These are phyloP conservation scores for Prosopis cineraria DNA, from an alignment of 306 rosid species.

Conservation along the genomic window DNA sequence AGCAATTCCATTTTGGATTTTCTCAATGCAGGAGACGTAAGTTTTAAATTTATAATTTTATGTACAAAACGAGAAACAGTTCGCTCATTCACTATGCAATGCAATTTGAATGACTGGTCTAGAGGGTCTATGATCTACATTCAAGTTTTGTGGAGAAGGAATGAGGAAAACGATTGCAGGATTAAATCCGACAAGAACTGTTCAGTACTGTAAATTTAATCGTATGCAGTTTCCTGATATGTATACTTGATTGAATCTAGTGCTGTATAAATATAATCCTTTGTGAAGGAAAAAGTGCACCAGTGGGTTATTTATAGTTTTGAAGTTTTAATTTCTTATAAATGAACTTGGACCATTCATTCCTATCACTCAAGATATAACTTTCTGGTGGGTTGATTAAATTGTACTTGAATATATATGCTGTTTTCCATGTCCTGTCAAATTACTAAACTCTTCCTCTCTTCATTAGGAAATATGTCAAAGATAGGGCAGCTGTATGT, in stretches of 20 bases:
- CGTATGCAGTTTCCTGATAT: no score
- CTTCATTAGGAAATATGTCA: slow-evolving; percentile 43
- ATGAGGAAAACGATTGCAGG: background rate
- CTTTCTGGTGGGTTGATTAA: background rate
- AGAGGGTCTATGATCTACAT: background rate
- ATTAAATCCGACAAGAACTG: background rate
- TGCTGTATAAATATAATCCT: background rate
- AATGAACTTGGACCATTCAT: no score
- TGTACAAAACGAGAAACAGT: background rate
- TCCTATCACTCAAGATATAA: background rate
- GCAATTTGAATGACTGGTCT: background rate
- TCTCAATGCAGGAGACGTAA: slow-evolving; percentile 30
- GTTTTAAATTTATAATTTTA: background rate
- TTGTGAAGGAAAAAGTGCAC: background rate
- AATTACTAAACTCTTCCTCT: background rate
- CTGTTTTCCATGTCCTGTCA: background rate
- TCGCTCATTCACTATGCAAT: background rate
- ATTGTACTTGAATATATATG: background rate
- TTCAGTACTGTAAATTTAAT: background rate
- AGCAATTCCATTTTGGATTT: slow-evolving; percentile 24
- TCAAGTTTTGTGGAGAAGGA: background rate
- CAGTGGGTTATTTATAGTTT: background rate
- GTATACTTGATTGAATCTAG: background rate
- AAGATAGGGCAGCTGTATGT: slow-evolving; percentile 53
- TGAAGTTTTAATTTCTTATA: background rate